A percentile compares a stretch with the other conserved stretches of the same genome.
These are phyloP conservation scores for Cystobasidium slooffiae DNA, from an alignment of 1,284 basidiomycete genomes.

Conservation along the genomic window DNA sequence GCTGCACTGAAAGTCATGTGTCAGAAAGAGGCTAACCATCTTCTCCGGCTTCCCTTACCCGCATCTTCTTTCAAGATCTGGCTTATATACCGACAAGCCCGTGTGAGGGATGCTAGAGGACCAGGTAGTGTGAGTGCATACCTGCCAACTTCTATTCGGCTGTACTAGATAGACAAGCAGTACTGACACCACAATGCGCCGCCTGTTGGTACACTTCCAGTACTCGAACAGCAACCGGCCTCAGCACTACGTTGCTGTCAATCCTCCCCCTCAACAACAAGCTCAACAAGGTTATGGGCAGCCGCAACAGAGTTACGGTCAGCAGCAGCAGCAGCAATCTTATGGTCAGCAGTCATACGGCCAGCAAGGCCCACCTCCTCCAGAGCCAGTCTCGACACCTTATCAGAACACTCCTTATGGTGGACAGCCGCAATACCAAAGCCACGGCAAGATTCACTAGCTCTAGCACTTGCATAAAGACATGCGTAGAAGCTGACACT, in stretches of 20 bases:
- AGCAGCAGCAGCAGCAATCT: neutral
- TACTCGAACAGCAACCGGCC: slow-evolving; percentile 5
- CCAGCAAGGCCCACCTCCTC: slow-evolving; percentile 13
- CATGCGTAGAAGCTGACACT: too few species aligned
- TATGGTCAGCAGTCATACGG: neutral
- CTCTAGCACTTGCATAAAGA: too few species aligned
- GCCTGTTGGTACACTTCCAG: neutral
- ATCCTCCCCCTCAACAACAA: slow-evolving; percentile 20
- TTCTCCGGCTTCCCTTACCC: neutral
- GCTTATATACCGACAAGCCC: slow-evolving; percentile 24
- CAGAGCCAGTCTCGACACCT: slow-evolving; percentile 14
- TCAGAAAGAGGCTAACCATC: neutral
- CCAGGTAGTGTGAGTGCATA: slow-evolving; percentile 9
- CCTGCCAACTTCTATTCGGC: neutral
- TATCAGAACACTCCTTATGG: neutral
- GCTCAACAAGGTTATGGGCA: neutral
- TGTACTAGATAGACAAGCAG: neutral
- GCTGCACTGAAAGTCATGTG: neutral
- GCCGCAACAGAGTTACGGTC: neutral
- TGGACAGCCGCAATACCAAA: neutral
- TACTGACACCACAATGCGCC: neutral
- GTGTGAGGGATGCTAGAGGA: neutral
- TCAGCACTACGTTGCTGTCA: slow-evolving; percentile 26
- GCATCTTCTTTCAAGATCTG: slow-evolving; percentile 5
- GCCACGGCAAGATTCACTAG: slow-evolving; percentile 13